Conservation (phyloP, 345 rosid species). For the Pistacia integerrima region DNA sequence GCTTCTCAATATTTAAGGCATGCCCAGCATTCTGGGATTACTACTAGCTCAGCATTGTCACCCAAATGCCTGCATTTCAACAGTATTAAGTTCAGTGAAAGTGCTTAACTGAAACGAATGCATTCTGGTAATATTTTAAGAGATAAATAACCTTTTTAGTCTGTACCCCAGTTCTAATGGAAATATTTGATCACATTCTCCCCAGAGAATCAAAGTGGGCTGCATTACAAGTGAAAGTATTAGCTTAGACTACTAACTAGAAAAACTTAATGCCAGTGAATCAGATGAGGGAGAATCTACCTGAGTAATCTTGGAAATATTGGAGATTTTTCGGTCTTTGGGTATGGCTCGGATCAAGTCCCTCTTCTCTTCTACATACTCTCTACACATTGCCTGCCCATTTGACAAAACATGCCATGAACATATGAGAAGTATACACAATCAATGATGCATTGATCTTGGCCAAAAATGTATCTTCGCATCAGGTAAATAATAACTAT, state of each 20-base stretch:
- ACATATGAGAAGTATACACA: too few species aligned
- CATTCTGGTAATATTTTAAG: neutral
- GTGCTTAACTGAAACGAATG: neutral
- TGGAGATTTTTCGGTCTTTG: slow-evolving; percentile 47
- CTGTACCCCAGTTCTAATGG: slow-evolving; percentile 68
- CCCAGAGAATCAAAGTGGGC: slow-evolving; percentile 82
- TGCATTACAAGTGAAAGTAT: slow-evolving; percentile 25
- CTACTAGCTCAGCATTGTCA: slow-evolving; percentile 50
- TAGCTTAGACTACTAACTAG: neutral
- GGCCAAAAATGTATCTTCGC: too few species aligned
- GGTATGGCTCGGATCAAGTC: slow-evolving; percentile 59
- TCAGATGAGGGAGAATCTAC: slow-evolving; percentile 19
- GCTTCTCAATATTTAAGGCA: slow-evolving; percentile 57
- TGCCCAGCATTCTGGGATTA: slow-evolving; percentile 73
- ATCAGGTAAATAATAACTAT: too few species aligned
- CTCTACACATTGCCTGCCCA: slow-evolving; percentile 52
- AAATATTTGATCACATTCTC: slow-evolving; percentile 70
- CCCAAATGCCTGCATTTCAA: slow-evolving; percentile 52
- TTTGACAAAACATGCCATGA: neutral
- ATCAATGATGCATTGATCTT: too few species aligned
- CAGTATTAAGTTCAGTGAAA: neutral
- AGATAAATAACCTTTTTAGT: slow-evolving; percentile 45
- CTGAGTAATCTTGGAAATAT: slow-evolving; percentile 57
- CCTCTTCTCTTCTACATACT: slow-evolving; percentile 51
- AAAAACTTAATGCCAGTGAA: neutral